Evolutionary conservation across 1,284 basidiomycete genomes (phyloP).

Genomic region (Moesziomyces antarcticus): DNA sequence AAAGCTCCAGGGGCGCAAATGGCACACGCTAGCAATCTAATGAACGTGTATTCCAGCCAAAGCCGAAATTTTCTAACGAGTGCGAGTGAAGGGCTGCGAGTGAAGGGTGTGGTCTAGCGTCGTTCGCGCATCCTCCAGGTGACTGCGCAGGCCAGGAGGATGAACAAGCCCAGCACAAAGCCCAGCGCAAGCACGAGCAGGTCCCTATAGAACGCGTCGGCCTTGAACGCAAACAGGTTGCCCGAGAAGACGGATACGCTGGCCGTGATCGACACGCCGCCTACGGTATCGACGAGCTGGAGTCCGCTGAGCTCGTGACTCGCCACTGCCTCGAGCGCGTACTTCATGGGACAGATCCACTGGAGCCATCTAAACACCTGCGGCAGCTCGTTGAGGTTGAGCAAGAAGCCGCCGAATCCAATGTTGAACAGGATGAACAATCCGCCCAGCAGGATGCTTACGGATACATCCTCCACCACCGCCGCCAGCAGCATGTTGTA

Average conservation of each 20-base stretch:
- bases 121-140: slow-evolving; percentile 43
- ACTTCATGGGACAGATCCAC: slow-evolving; percentile 57
- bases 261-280: slow-evolving; percentile 30
- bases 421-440: slow-evolving; percentile 58
- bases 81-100: not conserved
- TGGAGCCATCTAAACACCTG: slow-evolving; percentile 52
- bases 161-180: slow-evolving; percentile 49
- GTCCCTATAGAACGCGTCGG: slow-evolving; percentile 52
- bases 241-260: slow-evolving; percentile 42
- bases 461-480: slow-evolving; percentile 45
- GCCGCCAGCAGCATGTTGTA: slow-evolving; percentile 55
- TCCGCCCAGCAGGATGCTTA: slow-evolving; percentile 46
- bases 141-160: slow-evolving; percentile 29
- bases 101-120: not conserved
- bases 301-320: slow-evolving; percentile 47
- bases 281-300: slow-evolving; percentile 43
- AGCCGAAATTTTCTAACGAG: not conserved
- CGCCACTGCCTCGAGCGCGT: slow-evolving; percentile 58
- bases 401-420: slow-evolving; percentile 56
- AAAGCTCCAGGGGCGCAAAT: not conserved
- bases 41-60: too few relatives aligned
- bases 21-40: not conserved
- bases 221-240: slow-evolving; percentile 50
- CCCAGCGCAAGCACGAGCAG: slow-evolving; percentile 50
- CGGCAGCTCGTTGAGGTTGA: slow-evolving; percentile 51